These are phyloP conservation scores for Aspergillus latus DNA, from an alignment of 2,329 filamentous ascomycete species.

Conservation along the genomic window DNA sequence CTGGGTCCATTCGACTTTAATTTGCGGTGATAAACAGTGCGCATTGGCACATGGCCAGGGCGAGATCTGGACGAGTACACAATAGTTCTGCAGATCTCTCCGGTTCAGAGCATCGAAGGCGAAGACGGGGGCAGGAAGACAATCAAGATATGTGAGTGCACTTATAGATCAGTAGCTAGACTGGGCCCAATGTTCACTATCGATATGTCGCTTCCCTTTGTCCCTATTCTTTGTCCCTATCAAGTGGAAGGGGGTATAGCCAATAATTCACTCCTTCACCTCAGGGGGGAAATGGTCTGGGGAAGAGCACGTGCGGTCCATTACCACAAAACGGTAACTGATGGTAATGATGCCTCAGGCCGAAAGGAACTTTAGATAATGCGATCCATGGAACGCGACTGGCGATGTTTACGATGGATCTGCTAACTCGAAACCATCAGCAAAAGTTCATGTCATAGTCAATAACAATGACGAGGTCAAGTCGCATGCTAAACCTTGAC, in stretches of 20 bases:
- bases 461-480: conserved; percentile 17
- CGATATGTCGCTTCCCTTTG: neutral
- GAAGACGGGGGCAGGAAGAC: neutral
- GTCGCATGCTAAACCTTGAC: conserved; percentile 17
- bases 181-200: neutral
- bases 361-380: neutral
- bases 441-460: neutral
- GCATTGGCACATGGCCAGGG: neutral
- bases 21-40: neutral
- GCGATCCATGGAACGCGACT: neutral
- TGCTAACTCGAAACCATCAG: neutral
- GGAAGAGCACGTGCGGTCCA: neutral
- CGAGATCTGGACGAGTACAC: conserved; percentile 3
- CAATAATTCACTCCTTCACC: conserved; percentile 1
- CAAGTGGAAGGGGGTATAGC: neutral
- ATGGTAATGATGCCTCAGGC: neutral
- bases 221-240: neutral
- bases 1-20: neutral
- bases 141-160: neutral
- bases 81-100: conserved; percentile 21
- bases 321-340: neutral
- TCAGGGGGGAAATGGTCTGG: neutral
- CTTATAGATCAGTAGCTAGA: neutral
- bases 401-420: neutral
- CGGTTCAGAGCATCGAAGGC: conserved; percentile 5